These are phyloP conservation scores for Citrus trifoliata DNA, from an alignment of 345 rosid species.

Conservation along the genomic window DNA sequence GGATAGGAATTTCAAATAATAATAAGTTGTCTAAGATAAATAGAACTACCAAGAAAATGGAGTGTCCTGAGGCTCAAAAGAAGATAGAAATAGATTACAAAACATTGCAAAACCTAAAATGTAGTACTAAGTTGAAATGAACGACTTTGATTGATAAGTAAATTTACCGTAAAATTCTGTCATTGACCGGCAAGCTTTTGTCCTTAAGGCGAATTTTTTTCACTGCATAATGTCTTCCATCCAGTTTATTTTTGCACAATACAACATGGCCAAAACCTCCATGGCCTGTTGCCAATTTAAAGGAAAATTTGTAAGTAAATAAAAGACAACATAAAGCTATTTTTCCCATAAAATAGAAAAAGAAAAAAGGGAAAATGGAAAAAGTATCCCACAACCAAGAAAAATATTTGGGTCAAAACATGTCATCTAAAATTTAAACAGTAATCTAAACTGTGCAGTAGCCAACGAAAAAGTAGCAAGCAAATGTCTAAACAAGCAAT, in stretches of 20 bases:
- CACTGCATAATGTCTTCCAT: conserved; percentile 97
- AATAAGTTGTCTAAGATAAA: neutral
- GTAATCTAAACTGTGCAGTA: neutral
- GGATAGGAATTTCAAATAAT: neutral
- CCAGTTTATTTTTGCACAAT: conserved; percentile 90
- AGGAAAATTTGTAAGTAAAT: neutral
- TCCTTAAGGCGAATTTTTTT: conserved; percentile 95
- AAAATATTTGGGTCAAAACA: neutral
- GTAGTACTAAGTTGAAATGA: neutral
- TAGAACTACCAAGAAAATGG: neutral
- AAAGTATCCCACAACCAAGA: neutral
- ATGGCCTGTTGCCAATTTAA: conserved; percentile 52
- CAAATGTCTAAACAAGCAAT: neutral
- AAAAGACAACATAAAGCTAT: neutral
- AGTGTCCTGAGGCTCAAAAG: neutral
- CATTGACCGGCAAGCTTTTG: conserved; percentile 68
- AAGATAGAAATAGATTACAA: neutral
- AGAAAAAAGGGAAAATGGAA: neutral
- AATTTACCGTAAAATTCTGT: conserved; percentile 73
- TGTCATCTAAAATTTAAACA: neutral
- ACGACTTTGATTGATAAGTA: conserved; percentile 5
- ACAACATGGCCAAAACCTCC: conserved; percentile 97
- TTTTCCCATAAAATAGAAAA: neutral
- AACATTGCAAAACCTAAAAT: neutral
- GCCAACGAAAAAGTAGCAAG: too few relatives aligned